phyloP scores from a whole-genome alignment of 2,329 filamentous ascomycete genomes.

The Ceratocystis destructans region DNA sequence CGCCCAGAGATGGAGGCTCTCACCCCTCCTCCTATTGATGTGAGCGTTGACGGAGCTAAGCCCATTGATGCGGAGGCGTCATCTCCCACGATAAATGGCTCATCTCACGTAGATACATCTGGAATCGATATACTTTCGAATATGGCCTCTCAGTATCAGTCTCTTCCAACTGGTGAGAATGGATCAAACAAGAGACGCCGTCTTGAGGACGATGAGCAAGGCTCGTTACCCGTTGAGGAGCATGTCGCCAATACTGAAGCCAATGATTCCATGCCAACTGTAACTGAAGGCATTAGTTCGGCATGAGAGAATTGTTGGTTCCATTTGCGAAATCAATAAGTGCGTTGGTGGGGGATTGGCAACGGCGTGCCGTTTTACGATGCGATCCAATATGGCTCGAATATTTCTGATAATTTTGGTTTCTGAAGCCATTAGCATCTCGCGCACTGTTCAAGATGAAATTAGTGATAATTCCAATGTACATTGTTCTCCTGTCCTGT shows the following conservation, averaged over 20 bases:
- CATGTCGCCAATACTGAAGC: background rate
- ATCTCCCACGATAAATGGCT: background rate
- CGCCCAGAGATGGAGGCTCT: constrained; percentile 75
- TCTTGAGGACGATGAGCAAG: constrained; percentile 32
- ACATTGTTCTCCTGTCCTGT: background rate
- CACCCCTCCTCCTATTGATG: constrained; percentile 56
- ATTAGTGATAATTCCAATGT: background rate
- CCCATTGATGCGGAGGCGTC: background rate
- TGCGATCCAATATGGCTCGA: background rate
- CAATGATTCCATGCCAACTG: background rate
- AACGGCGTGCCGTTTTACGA: background rate
- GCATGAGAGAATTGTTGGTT: background rate
- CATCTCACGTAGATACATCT: background rate
- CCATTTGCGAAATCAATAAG: background rate
- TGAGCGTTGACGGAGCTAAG: constrained; percentile 20
- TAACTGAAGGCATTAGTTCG: background rate
- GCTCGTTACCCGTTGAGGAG: constrained; percentile 25
- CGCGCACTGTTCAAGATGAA: background rate
- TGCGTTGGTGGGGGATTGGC: background rate
- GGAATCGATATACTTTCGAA: constrained; percentile 12
- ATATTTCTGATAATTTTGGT: background rate
- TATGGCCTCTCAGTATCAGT: constrained; percentile 34
- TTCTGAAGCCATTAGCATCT: background rate
- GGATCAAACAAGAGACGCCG: constrained; percentile 44
- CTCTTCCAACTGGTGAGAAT: constrained; percentile 36